Evolutionary conservation across 257 asterid species (phyloP).

Genomic region (Solanum verrucosum): DNA sequence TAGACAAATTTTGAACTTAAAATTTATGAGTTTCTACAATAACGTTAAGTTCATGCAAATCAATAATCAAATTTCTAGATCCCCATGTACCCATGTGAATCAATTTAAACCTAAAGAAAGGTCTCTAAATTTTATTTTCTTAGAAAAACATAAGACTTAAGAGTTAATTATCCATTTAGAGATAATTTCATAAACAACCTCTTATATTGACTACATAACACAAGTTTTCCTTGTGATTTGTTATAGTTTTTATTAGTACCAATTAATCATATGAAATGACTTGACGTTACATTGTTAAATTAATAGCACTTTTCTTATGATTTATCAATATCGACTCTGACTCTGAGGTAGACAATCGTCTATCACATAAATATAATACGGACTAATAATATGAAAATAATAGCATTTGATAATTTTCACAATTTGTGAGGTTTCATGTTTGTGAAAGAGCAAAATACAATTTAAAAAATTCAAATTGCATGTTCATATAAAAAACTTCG

Average conservation of each 20-base stretch:
- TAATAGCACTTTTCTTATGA: no score
- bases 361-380: neutral
- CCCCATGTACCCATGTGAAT: neutral
- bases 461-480: neutral
- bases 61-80: neutral
- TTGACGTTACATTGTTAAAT: neutral
- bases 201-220: neutral
- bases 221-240: neutral
- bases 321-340: neutral
- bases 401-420: neutral
- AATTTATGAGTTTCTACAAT: no score
- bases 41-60: neutral
- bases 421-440: no score
- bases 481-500: no score
- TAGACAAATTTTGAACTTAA: neutral
- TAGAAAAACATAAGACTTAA: neutral
- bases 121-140: neutral
- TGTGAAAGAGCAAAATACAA: no score
- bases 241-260: no score
- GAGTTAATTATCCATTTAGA: neutral
- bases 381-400: neutral
- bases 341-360: neutral
- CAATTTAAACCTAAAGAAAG: no score
- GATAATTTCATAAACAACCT: neutral
- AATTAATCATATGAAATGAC: no score